These are phyloP conservation scores for Urtica urens DNA, from an alignment of 306 rosid species.

Conservation along the genomic window DNA sequence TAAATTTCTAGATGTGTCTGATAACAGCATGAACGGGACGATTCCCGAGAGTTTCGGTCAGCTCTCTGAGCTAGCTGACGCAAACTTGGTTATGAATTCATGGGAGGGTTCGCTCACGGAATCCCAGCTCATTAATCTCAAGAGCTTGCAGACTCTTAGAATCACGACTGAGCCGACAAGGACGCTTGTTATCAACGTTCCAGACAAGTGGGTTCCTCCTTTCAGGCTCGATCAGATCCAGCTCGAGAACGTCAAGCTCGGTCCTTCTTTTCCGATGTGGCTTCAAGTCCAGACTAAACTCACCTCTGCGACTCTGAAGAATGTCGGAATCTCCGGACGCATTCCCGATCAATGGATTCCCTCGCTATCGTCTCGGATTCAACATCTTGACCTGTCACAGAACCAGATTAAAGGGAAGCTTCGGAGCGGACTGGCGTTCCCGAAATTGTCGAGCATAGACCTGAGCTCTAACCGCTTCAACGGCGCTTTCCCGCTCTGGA, in stretches of 20 bases:
- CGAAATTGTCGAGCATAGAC: background rate
- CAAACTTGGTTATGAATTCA: background rate
- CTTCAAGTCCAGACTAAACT: slow-evolving; percentile 15
- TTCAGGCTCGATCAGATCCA: slow-evolving; percentile 8
- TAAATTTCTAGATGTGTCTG: background rate
- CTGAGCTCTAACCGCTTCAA: slow-evolving; percentile 10
- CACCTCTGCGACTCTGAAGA: background rate
- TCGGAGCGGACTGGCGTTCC: background rate
- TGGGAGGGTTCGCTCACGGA: slow-evolving; percentile 8
- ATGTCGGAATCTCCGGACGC: slow-evolving; percentile 9
- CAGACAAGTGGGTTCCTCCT: slow-evolving; percentile 9
- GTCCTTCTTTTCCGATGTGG: slow-evolving; percentile 15
- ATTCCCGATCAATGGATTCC: slow-evolving; percentile 15
- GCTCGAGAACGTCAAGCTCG: slow-evolving; percentile 10
- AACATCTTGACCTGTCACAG: background rate
- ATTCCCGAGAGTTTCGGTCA: slow-evolving; percentile 17
- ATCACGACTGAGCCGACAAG: background rate
- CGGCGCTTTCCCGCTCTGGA: slow-evolving; percentile 12
- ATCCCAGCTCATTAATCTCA: slow-evolving; percentile 13
- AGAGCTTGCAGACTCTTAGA: background rate
- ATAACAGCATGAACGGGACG: slow-evolving; percentile 4
- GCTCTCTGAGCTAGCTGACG: background rate
- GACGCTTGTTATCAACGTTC: background rate
- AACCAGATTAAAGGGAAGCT: slow-evolving; percentile 9
- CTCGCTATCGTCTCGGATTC: background rate